Evolutionary conservation across 192 early-diverging fungal genomes (phyloP).

Genomic region (Linnemannia schmuckeri): DNA sequence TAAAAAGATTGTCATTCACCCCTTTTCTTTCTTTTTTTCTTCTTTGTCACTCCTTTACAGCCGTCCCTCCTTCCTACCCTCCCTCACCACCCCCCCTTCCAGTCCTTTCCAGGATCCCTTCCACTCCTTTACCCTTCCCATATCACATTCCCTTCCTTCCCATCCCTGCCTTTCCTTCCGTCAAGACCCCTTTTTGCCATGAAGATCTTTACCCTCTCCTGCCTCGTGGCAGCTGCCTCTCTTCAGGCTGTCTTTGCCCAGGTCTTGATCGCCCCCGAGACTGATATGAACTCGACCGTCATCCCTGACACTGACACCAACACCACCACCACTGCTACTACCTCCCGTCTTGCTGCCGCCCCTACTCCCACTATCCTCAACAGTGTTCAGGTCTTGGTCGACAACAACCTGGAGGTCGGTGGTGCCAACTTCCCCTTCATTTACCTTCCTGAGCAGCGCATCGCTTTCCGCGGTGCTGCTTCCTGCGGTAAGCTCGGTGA

Average conservation of each 20-base stretch:
- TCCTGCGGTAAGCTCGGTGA: constrained; percentile 37
- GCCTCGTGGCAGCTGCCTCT: constrained; percentile 43
- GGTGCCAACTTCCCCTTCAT: constrained; percentile 51
- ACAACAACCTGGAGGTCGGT: constrained; percentile 49
- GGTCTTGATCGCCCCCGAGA: constrained; percentile 49
- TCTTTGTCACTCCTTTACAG: background rate
- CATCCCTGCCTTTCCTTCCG: background rate
- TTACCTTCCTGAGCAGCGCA: constrained; percentile 42
- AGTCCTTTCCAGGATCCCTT: constrained; percentile 38
- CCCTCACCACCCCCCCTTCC: constrained; percentile 25
- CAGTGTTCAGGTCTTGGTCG: constrained; percentile 38
- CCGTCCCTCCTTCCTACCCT: background rate
- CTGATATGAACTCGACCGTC: constrained; percentile 41
- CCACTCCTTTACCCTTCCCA: background rate
- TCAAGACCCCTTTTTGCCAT: constrained; percentile 10
- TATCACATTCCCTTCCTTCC: background rate
- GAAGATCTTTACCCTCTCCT: constrained; percentile 41
- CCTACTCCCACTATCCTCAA: constrained; percentile 23
- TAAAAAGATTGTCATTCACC: constrained; percentile 12
- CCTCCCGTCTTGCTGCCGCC: background rate
- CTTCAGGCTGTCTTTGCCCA: constrained; percentile 48
- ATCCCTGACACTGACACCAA: background rate
- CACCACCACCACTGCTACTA: background rate
- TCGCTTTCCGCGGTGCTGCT: constrained; percentile 25
- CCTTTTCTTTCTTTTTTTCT: constrained; percentile 6